Evolutionary conservation across 352 stramenopile genomes (phyloP).

Genomic region (Globisporangium recalcitrans): DNA sequence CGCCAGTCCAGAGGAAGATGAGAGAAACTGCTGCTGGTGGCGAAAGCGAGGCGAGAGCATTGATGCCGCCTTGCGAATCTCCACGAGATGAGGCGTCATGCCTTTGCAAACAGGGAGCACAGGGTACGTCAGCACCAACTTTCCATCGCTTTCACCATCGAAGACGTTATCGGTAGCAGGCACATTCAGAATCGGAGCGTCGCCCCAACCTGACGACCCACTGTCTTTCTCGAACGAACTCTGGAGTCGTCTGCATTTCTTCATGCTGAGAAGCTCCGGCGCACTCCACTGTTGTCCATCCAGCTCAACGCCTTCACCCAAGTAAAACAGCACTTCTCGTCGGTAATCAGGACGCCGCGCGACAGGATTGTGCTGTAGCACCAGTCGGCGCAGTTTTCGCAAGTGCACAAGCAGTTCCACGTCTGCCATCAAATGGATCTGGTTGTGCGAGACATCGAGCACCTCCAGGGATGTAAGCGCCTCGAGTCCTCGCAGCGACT

Average conservation of each 20-base stretch:
- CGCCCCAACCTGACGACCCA: slow-evolving; percentile 6
- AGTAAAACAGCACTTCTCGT: slow-evolving; percentile 75
- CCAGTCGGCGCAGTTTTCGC: slow-evolving; percentile 34
- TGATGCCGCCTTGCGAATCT: slow-evolving; percentile 42
- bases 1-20: not conserved
- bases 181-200: not conserved
- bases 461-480: slow-evolving; percentile 34
- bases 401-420: slow-evolving; percentile 47
- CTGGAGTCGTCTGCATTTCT: slow-evolving; percentile 45
- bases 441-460: slow-evolving; percentile 73
- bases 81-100: slow-evolving; percentile 31
- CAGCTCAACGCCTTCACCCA: slow-evolving; percentile 59
- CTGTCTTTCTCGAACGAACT: slow-evolving; percentile 9
- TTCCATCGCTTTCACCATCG: slow-evolving; percentile 8
- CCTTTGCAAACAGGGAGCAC: slow-evolving; percentile 18
- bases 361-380: slow-evolving; percentile 74
- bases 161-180: not conserved
- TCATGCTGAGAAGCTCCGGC: slow-evolving; percentile 70
- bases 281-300: slow-evolving; percentile 57
- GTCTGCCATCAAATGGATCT: slow-evolving; percentile 43
- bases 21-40: slow-evolving; percentile 12
- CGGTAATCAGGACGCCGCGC: slow-evolving; percentile 66
- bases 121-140: slow-evolving; percentile 42
- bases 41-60: slow-evolving; percentile 23
- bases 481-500: slow-evolving; percentile 50